These are phyloP conservation scores for Chalciporus sphaerocephalus DNA, from an alignment of 768 basidiomycete genomes.

Conservation along the genomic window DNA sequence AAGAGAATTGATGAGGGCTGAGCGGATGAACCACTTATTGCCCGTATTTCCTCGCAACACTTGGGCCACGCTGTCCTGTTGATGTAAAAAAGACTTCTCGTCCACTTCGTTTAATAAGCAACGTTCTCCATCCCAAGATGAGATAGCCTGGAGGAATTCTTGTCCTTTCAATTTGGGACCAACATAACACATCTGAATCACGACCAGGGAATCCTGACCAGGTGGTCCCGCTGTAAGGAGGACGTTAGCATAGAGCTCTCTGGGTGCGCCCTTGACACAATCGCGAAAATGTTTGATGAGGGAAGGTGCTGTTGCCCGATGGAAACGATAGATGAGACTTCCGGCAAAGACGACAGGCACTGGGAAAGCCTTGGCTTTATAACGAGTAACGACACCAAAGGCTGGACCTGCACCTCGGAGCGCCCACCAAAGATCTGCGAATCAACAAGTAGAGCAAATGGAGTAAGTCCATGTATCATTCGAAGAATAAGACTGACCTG, in stretches of 20 bases:
- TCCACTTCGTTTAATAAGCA: conserved; percentile 87
- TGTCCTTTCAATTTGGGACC: conserved; percentile 70
- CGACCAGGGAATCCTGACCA: conserved; percentile 78
- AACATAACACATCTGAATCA: conserved; percentile 88
- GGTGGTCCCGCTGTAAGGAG: conserved; percentile 87
- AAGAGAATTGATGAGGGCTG: conserved; percentile 74
- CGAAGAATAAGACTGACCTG: conserved; percentile 43
- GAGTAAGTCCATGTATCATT: neutral
- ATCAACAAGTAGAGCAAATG: conserved; percentile 6
- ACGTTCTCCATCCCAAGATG: conserved; percentile 83
- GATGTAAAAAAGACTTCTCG: conserved; percentile 84
- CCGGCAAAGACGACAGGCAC: conserved; percentile 90
- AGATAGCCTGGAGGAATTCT: conserved; percentile 78
- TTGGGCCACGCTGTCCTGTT: conserved; percentile 90
- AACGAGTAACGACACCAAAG: conserved; percentile 83
- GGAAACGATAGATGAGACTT: conserved; percentile 88
- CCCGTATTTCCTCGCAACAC: conserved; percentile 81
- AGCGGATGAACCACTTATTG: conserved; percentile 89
- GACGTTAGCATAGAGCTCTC: conserved; percentile 85
- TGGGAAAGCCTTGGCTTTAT: conserved; percentile 84
- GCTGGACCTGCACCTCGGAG: conserved; percentile 79
- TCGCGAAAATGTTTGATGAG: conserved; percentile 91
- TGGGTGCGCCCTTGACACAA: conserved; percentile 84
- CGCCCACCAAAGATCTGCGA: conserved; percentile 82
- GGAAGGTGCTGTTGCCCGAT: conserved; percentile 79